Evolutionary conservation across 2,329 filamentous ascomycete genomes (phyloP).

Genomic region (Teratosphaeria nubilosa): DNA sequence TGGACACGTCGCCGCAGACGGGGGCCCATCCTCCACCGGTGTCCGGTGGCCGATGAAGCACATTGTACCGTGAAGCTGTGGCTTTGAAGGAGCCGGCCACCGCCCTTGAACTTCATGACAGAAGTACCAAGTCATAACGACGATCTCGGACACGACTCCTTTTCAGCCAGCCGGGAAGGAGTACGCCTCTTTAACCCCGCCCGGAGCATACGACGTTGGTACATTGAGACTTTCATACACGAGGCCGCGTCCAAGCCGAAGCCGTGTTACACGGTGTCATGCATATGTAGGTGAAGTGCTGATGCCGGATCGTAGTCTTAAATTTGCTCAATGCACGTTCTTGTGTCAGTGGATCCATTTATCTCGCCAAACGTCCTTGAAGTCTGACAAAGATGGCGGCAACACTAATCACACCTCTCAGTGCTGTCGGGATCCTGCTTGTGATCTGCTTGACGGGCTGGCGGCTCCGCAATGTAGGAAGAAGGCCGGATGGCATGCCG

Average conservation of each 20-base stretch:
- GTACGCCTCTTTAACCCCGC: no score
- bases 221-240: neutral
- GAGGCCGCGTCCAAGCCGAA: neutral
- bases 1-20: no score
- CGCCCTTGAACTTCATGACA: no score
- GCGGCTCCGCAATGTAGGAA: neutral
- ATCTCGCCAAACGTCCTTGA: neutral
- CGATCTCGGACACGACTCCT: no score
- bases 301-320: neutral
- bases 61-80: no score
- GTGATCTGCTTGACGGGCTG: neutral
- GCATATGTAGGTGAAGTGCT: neutral
- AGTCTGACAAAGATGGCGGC: neutral
- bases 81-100: no score
- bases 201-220: neutral
- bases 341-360: neutral
- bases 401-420: neutral
- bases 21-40: no score
- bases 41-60: no score
- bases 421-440: neutral
- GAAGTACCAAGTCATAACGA: no score
- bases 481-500: conserved; percentile 14
- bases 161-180: no score
- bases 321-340: neutral
- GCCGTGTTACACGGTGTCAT: neutral